A percentile compares a stretch with the other conserved stretches of the same genome.
Evolutionary conservation across 768 basidiomycete species (phyloP).

Genomic region (Amanita fuliginea): DNA sequence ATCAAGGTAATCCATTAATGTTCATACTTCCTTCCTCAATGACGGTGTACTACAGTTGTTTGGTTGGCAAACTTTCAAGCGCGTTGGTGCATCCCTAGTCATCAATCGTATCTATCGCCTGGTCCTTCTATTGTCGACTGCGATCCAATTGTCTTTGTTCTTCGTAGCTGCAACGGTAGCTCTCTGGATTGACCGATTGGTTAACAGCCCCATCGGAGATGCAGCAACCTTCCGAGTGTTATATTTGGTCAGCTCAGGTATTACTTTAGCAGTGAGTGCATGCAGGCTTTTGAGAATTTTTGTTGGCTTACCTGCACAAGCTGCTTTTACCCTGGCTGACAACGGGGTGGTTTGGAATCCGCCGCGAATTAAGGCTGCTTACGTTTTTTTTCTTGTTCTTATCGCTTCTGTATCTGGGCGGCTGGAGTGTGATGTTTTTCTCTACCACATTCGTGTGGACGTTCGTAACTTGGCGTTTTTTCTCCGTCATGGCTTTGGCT

Average conservation of each 20-base stretch:
- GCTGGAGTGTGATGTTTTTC: conserved; percentile 66
- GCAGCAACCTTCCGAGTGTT: conserved; percentile 30
- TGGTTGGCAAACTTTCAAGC: conserved; percentile 86
- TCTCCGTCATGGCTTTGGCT: conserved; percentile 46
- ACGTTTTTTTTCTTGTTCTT: conserved; percentile 57
- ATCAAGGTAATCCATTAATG: conserved; percentile 40
- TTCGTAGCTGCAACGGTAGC: conserved; percentile 62
- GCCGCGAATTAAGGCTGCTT: conserved; percentile 46
- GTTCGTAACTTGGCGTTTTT: conserved; percentile 66
- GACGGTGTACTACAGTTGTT: conserved; percentile 34
- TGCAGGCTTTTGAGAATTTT: background rate
- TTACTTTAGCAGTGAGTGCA: conserved; percentile 47
- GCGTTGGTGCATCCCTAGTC: conserved; percentile 62
- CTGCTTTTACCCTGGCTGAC: conserved; percentile 62
- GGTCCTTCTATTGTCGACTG: conserved; percentile 58
- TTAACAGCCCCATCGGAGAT: conserved; percentile 52
- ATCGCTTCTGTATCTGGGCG: conserved; percentile 49
- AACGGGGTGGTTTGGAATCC: conserved; percentile 69
- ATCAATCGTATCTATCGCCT: conserved; percentile 71
- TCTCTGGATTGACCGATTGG: conserved; percentile 71
- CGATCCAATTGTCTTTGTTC: conserved; percentile 68
- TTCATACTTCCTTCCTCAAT: background rate
- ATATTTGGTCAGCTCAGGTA: conserved; percentile 45
- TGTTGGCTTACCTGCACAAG: conserved; percentile 20
- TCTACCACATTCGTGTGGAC: conserved; percentile 68